Evolutionary conservation across 495 filamentous ascomycete genomes (phyloP).

Genomic region (Clavariopsis aquatica): DNA sequence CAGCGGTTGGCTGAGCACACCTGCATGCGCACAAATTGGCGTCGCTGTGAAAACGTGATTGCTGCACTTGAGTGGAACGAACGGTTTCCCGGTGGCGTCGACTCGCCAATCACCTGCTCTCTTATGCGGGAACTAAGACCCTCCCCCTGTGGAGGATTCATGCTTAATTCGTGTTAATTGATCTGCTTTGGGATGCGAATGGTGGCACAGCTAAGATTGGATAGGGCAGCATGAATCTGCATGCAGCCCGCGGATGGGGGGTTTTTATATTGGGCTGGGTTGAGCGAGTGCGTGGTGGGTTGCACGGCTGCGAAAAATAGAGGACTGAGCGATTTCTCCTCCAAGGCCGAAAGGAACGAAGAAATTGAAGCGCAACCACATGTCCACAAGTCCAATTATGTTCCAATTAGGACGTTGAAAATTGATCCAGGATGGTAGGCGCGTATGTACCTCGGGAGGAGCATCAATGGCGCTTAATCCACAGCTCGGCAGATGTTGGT

Average conservation of each 20-base stretch:
- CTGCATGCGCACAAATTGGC: slow-evolving; percentile 1
- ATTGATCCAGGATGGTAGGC: too few relatives aligned
- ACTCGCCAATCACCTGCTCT: slow-evolving; percentile 2
- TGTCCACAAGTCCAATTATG: too few relatives aligned
- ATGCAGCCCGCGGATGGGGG: not conserved
- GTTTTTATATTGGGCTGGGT: not conserved
- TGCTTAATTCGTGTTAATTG: not conserved
- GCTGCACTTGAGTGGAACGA: not conserved
- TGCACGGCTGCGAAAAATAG: not conserved
- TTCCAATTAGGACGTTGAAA: too few relatives aligned
- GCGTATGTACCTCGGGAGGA: too few relatives aligned
- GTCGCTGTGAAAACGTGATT: not conserved
- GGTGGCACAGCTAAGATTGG: slow-evolving; percentile 15
- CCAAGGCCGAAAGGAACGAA: too few relatives aligned
- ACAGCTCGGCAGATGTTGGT: too few relatives aligned
- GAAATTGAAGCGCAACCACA: too few relatives aligned
- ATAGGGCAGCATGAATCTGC: slow-evolving; percentile 25
- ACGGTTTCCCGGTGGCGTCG: slow-evolving; percentile 3
- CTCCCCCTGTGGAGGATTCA: not conserved
- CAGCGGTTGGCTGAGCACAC: not conserved
- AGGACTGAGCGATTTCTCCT: not conserved
- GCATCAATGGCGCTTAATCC: too few relatives aligned
- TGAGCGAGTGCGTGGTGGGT: not conserved
- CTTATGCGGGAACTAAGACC: not conserved
- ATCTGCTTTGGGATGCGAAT: slow-evolving; percentile 12